phyloP scores from a whole-genome alignment of 352 stramenopile genomes.

The Pelagophyceae sp. region DNA sequence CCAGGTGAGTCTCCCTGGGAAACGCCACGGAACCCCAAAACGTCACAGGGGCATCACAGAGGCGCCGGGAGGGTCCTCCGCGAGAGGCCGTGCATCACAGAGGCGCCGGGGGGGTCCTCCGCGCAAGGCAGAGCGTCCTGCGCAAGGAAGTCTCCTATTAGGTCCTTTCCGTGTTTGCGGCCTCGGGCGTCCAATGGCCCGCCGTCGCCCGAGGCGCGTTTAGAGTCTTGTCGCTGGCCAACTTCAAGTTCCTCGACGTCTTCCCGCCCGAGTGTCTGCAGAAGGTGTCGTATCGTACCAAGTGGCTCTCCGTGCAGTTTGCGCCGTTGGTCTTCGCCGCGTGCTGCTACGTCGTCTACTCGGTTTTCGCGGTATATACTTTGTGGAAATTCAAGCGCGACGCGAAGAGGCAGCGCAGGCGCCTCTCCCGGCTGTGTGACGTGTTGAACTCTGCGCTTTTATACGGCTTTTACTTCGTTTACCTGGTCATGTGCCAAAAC shows the following conservation, averaged over 20 bases:
- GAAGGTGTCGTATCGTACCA: conserved; percentile 58
- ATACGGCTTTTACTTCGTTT: conserved; percentile 64
- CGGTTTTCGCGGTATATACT: too few species aligned
- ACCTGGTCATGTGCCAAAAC: conserved; percentile 58
- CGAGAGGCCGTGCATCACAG: too few species aligned
- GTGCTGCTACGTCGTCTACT: neutral
- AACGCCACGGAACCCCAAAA: too few species aligned
- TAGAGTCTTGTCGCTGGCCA: conserved; percentile 60
- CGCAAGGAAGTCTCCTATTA: too few species aligned
- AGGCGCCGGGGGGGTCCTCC: too few species aligned
- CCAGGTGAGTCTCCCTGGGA: too few species aligned
- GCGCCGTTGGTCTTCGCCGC: conserved; percentile 44
- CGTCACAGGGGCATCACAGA: too few species aligned
- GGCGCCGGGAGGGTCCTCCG: too few species aligned
- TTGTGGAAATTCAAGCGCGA: neutral
- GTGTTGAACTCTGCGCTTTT: conserved; percentile 39
- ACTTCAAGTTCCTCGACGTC: conserved; percentile 63
- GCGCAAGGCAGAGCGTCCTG: too few species aligned
- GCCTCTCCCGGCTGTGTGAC: neutral
- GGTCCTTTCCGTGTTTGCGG: conserved; percentile 63
- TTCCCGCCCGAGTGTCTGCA: conserved; percentile 65
- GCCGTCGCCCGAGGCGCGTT: conserved; percentile 51
- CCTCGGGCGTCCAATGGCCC: conserved; percentile 59
- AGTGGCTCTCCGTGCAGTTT: conserved; percentile 55
- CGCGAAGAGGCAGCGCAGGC: neutral